A percentile compares a stretch with the other conserved stretches of the same genome.
Evolutionary conservation across 768 basidiomycete genomes (phyloP).

Genomic region (Macrolepiota fuliginosa): DNA sequence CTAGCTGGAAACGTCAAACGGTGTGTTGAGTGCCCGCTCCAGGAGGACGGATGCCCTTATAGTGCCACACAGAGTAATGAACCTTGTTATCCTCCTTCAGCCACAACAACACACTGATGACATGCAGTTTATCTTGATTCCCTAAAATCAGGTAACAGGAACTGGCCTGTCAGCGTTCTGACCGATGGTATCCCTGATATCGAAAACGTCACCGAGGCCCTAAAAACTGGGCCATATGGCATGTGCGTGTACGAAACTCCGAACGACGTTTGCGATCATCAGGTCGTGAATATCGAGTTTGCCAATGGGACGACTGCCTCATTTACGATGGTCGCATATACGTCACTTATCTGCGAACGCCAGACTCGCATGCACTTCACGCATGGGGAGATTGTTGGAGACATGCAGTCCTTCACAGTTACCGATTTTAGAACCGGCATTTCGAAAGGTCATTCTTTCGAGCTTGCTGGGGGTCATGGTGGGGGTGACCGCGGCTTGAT

Average conservation of each 20-base stretch:
- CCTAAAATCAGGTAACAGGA: constrained; percentile 48
- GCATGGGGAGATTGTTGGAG: constrained; percentile 85
- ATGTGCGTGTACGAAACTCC: constrained; percentile 80
- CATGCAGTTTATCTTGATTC: constrained; percentile 75
- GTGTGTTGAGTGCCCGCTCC: constrained; percentile 76
- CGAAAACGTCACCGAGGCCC: constrained; percentile 75
- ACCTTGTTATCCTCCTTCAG: neutral
- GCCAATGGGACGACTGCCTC: constrained; percentile 78
- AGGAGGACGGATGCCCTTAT: constrained; percentile 69
- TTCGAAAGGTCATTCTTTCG: constrained; percentile 28
- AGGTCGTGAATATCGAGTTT: constrained; percentile 89
- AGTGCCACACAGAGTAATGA: constrained; percentile 79
- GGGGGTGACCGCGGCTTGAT: constrained; percentile 82
- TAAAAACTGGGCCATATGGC: constrained; percentile 74
- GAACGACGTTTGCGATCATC: constrained; percentile 90
- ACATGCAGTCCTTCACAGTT: constrained; percentile 75
- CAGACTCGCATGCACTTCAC: constrained; percentile 84
- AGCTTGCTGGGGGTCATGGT: constrained; percentile 73
- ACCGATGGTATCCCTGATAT: constrained; percentile 86
- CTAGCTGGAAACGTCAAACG: constrained; percentile 64
- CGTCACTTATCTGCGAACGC: constrained; percentile 76
- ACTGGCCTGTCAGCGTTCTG: constrained; percentile 68
- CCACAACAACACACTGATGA: neutral
- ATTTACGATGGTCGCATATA: constrained; percentile 89
- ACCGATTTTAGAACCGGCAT: constrained; percentile 67